Evolutionary conservation across 2,329 filamentous ascomycete species (phyloP).

Genomic region (Anthostomella pinea): DNA sequence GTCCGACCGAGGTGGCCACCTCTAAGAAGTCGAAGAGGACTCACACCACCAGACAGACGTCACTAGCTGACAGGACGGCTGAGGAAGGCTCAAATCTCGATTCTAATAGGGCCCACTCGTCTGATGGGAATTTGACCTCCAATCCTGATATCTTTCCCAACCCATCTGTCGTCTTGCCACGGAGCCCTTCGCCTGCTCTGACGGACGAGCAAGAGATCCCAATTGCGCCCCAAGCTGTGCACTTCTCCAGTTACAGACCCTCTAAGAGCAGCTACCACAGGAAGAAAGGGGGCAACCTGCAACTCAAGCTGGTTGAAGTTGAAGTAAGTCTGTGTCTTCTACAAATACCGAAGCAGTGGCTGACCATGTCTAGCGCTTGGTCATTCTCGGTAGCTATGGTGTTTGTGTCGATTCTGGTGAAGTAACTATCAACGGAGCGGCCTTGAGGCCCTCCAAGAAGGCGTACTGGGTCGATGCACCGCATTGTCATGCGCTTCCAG

Average conservation of each 20-base stretch:
- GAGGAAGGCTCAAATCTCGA: too few relatives aligned
- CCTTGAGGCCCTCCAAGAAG: constrained; percentile 46
- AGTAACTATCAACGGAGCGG: constrained; percentile 64
- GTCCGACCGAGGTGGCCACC: constrained; percentile 1
- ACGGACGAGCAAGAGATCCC: constrained; percentile 4
- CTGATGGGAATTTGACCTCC: too few relatives aligned
- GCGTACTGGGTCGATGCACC: constrained; percentile 62
- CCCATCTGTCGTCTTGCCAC: too few relatives aligned
- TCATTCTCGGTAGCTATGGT: constrained; percentile 67
- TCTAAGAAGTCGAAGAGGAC: constrained; percentile 19
- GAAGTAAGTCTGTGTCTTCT: constrained; percentile 23
- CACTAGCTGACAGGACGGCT: not conserved
- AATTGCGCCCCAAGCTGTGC: constrained; percentile 12
- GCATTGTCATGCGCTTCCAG: constrained; percentile 66
- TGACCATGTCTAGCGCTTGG: constrained; percentile 47
- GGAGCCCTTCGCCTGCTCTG: constrained; percentile 9
- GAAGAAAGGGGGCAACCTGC: constrained; percentile 20
- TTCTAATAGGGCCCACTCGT: too few relatives aligned
- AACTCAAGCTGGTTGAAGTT: constrained; percentile 26
- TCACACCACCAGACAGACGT: not conserved
- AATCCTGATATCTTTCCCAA: too few relatives aligned
- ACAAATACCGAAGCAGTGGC: constrained; percentile 7
- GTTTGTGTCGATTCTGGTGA: constrained; percentile 60
- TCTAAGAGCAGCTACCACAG: constrained; percentile 25
- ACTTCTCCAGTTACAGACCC: constrained; percentile 29